Evolutionary conservation across 2,329 filamentous ascomycete species (phyloP).

Genomic region (Pochonia chlamydosporia): DNA sequence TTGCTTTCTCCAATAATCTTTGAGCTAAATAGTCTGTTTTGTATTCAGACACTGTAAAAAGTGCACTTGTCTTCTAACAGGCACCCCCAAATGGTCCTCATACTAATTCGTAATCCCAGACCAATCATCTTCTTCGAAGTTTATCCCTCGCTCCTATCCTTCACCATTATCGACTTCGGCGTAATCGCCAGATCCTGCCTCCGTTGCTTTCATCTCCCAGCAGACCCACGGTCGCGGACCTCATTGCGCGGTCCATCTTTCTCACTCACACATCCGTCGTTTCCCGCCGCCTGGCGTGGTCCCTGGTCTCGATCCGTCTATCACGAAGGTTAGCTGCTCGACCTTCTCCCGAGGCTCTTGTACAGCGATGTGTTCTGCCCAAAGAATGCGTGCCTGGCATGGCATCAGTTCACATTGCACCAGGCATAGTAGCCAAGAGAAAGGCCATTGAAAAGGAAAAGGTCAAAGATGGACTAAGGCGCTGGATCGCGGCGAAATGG

Average conservation of each 20-base stretch:
- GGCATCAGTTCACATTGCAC: conserved; percentile 41
- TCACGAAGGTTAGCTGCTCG: conserved; percentile 54
- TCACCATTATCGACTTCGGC: conserved; percentile 55
- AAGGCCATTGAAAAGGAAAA: conserved; percentile 60
- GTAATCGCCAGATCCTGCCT: conserved; percentile 47
- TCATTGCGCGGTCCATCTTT: conserved; percentile 61
- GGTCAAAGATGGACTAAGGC: conserved; percentile 59
- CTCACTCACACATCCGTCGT: conserved; percentile 60
- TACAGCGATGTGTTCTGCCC: conserved; percentile 59
- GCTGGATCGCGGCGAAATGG: conserved; percentile 59
- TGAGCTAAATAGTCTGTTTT: too few species aligned
- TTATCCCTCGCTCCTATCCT: conserved; percentile 61
- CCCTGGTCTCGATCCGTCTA: conserved; percentile 59
- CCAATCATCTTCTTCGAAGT: conserved; percentile 54
- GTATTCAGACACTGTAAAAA: too few species aligned
- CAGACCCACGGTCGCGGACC: conserved; percentile 54
- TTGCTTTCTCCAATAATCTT: too few species aligned
- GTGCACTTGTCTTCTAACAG: too few species aligned
- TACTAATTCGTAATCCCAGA: conserved; percentile 32
- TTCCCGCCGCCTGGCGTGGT: conserved; percentile 57
- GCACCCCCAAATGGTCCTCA: not conserved
- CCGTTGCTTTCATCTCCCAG: conserved; percentile 50
- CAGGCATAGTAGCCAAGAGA: conserved; percentile 56
- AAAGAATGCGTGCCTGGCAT: conserved; percentile 53
- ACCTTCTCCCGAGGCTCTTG: conserved; percentile 54